Evolutionary conservation across 208 protist genomes (phyloP), one percentile per base, ranked within the genome.

Genomic region (Trypanosoma boissoni): DNA sequence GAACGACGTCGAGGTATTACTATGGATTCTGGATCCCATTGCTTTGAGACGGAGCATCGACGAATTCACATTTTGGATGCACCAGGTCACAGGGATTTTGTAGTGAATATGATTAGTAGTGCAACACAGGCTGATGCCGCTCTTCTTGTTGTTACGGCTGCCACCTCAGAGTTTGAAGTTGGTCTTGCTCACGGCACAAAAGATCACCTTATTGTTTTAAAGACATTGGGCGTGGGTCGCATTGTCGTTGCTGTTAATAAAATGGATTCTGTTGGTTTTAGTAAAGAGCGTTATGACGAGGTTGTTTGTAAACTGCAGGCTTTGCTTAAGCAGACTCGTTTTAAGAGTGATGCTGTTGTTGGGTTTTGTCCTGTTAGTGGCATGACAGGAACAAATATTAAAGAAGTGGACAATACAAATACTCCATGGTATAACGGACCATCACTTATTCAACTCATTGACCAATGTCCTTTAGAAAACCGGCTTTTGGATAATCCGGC

Each of bases 211-310:
- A 60, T 98, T 41, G 78, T 99, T 3, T 92, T 98, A 31, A 99
- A 99, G 63, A 99, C 97, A 16, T 77, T 98, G n/a, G 97, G 98
- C 50, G 88, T 99, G 12, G 90, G 93, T n/a, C 74, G 83, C 21
- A 81, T 99, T 20, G 78, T 99, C 18, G 93, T 99, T 7, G 90
- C 88, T n/a, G 86, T 99, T 64, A 99, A 99, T 88, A 99, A 99
- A 83, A 99, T 99, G 98, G 98, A 99, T 83, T 85, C 88, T 23
- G 97, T 99, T 2, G 60, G 74, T 24, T 98, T 89, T 86, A 72
- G 72, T 7, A 59, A 96, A 68, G 93, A 95, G 23, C 64, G 94
- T 36, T 99, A 94, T 67, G 78, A 98, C 55, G 83, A 96, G 64
- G 94, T 98, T 42, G 68, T 88, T 9, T 64, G 64, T 18, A 92